These are phyloP conservation scores for Gaertneriomyces sp. DNA, from an alignment of 192 early-diverging fungal species.

Conservation along the genomic window DNA sequence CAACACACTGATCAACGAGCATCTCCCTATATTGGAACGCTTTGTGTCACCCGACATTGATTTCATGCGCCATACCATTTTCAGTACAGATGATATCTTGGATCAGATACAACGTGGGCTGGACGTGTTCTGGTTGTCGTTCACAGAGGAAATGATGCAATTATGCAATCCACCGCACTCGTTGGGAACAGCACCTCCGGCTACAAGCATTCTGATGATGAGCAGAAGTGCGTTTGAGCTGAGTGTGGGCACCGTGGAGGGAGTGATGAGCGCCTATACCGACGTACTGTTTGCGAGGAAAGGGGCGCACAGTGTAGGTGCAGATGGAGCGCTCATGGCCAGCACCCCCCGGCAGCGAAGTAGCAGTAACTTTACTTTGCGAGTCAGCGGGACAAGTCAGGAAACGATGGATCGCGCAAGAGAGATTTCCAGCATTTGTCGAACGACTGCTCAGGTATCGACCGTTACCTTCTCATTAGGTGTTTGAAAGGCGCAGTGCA, in stretches of 20 bases:
- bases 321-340: not conserved
- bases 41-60: conserved; percentile 22
- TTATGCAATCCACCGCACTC: not conserved
- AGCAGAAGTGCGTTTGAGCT: conserved; percentile 25
- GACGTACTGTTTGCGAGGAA: conserved; percentile 28
- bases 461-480: not conserved
- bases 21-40: conserved; percentile 30
- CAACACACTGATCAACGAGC: conserved; percentile 37
- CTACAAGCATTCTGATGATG: conserved; percentile 21
- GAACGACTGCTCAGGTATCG: conserved; percentile 16
- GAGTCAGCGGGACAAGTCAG: conserved; percentile 9
- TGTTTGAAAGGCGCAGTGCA: not conserved
- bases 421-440: conserved; percentile 23
- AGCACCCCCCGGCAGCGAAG: not conserved
- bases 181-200: not conserved
- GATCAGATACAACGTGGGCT: conserved; percentile 39
- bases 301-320: not conserved
- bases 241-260: conserved; percentile 22
- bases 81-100: conserved; percentile 38
- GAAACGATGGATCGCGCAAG: conserved; percentile 26
- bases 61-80: conserved; percentile 25
- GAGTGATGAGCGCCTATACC: conserved; percentile 28
- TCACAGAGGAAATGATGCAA: conserved; percentile 34
- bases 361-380: not conserved
- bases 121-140: conserved; percentile 40